phyloP scores from a whole-genome alignment of 495 filamentous ascomycete species.

The Podospora pseudocomata region DNA sequence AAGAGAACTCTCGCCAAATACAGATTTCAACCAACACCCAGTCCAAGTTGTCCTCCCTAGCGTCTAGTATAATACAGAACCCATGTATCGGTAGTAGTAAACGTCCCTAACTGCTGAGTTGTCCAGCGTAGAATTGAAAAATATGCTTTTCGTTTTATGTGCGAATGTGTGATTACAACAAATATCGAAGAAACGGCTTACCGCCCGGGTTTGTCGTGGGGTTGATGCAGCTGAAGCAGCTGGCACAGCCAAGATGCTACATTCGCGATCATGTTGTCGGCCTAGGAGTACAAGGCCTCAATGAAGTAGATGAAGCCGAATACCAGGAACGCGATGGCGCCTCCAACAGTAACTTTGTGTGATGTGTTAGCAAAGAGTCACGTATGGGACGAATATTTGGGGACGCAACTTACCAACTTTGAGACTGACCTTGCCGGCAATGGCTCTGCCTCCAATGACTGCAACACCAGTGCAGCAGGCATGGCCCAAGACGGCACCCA shows the following conservation, averaged over 20 bases:
- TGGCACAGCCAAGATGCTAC: conserved; percentile 20
- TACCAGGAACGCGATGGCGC: conserved; percentile 82
- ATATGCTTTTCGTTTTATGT: conserved; percentile 8
- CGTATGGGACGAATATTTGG: not conserved
- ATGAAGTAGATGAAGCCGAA: conserved; percentile 89
- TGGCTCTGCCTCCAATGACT: conserved; percentile 88
- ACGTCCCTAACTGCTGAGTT: conserved; percentile 2
- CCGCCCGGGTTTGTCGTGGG: not conserved
- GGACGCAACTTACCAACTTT: conserved; percentile 76
- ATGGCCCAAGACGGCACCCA: conserved; percentile 84
- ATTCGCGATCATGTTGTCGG: not conserved
- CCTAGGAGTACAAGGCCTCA: conserved; percentile 66
- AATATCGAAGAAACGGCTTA: conserved; percentile 8
- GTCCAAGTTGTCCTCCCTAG: not conserved
- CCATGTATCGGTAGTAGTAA: not conserved
- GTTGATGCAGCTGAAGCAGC: not conserved
- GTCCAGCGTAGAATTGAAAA: conserved; percentile 12
- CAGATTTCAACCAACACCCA: not conserved
- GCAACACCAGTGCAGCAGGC: conserved; percentile 85
- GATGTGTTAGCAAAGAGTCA: conserved; percentile 23
- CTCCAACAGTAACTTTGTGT: conserved; percentile 80
- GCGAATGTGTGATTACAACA: conserved; percentile 24
- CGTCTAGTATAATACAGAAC: not conserved
- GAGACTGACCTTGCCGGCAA: conserved; percentile 91
- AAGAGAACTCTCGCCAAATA: not conserved